phyloP scores from a whole-genome alignment of 2,329 filamentous ascomycete species.

The Fusarium mangiferae region DNA sequence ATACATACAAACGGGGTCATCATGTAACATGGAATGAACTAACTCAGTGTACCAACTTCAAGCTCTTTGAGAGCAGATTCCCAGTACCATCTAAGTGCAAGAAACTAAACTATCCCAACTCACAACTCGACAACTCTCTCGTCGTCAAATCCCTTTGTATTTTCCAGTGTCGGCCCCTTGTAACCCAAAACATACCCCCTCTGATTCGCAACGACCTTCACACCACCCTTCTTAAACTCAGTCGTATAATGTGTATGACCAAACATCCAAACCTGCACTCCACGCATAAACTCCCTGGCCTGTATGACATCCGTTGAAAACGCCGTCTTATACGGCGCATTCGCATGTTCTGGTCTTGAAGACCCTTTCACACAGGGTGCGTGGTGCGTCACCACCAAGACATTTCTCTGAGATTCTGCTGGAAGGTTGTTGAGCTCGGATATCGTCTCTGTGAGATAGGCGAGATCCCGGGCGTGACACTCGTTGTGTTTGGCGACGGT shows the following conservation, averaged over 20 bases:
- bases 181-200: conserved; percentile 53
- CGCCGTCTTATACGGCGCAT: conserved; percentile 58
- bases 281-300: conserved; percentile 45
- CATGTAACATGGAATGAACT: not conserved
- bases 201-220: conserved; percentile 57
- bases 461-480: conserved; percentile 57
- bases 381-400: conserved; percentile 68
- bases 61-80: not conserved
- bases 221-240: conserved; percentile 46
- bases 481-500: conserved; percentile 60
- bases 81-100: not conserved
- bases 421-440: conserved; percentile 34
- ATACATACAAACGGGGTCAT: no score
- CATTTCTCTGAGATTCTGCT: conserved; percentile 19
- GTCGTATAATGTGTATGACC: conserved; percentile 61
- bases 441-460: conserved; percentile 60
- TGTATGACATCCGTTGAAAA: conserved; percentile 62
- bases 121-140: conserved; percentile 39
- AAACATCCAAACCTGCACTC: conserved; percentile 56
- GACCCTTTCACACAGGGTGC: conserved; percentile 62
- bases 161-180: conserved; percentile 37
- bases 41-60: not conserved
- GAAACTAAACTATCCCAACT: not conserved
- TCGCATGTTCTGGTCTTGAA: conserved; percentile 59
- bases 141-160: conserved; percentile 40